Evolutionary conservation across 2,329 filamentous ascomycete genomes (phyloP).

Genomic region (Aspergillus sp.): DNA sequence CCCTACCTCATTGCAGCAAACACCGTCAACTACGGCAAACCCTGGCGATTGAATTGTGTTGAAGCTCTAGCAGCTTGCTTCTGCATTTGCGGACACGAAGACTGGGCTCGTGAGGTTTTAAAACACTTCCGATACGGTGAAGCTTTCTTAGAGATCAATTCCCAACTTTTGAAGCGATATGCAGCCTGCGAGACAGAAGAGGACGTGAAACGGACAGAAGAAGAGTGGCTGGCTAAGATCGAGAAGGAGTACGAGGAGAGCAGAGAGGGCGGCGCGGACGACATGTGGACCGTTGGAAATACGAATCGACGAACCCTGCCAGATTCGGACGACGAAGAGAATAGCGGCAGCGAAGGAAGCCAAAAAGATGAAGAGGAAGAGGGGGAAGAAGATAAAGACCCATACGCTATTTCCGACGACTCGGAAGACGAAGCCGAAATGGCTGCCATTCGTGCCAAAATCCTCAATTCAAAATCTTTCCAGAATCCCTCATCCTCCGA

Average conservation of each 20-base stretch:
- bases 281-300: slow-evolving; percentile 91
- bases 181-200: slow-evolving; percentile 81
- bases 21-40: slow-evolving; percentile 94
- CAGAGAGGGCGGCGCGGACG: slow-evolving; percentile 65
- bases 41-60: slow-evolving; percentile 93
- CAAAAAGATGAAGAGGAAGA: slow-evolving; percentile 52
- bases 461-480: slow-evolving; percentile 91
- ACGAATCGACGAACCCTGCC: slow-evolving; percentile 67
- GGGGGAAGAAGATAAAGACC: slow-evolving; percentile 61
- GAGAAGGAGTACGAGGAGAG: slow-evolving; percentile 88
- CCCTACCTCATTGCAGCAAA: slow-evolving; percentile 97
- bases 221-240: slow-evolving; percentile 85
- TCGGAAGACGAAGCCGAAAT: slow-evolving; percentile 86
- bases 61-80: slow-evolving; percentile 94
- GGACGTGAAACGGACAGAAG: slow-evolving; percentile 80
- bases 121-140: slow-evolving; percentile 85
- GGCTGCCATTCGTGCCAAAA: slow-evolving; percentile 86
- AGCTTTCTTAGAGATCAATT: slow-evolving; percentile 90
- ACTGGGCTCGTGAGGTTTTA: slow-evolving; percentile 87
- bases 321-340: slow-evolving; percentile 59
- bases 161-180: slow-evolving; percentile 78
- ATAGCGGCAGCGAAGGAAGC: slow-evolving; percentile 42
- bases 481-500: slow-evolving; percentile 57
- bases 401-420: slow-evolving; percentile 77
- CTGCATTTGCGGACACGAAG: slow-evolving; percentile 85